Conservation (phyloP, 306 rosid genomes). For the Quercus bicolor region DNA sequence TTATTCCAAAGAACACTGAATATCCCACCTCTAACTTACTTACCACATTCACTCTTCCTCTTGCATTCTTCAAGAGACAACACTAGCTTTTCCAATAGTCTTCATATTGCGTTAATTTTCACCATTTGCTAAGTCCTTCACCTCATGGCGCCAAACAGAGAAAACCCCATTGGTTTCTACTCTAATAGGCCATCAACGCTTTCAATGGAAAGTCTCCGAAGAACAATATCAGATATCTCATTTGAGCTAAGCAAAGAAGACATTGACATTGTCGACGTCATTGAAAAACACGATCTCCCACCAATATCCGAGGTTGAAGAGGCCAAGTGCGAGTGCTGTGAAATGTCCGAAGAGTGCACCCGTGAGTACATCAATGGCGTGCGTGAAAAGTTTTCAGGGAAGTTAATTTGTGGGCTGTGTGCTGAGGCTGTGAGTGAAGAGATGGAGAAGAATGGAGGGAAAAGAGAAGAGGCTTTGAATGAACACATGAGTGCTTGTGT, state of each 20-base stretch:
- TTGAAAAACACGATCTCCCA: constrained; percentile 1
- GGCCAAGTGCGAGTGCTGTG: constrained; percentile 69
- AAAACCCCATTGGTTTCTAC: constrained; percentile 16
- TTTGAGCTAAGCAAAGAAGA: constrained; percentile 22
- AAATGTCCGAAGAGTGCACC: constrained; percentile 57
- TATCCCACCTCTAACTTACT: neutral
- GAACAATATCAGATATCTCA: constrained; percentile 44
- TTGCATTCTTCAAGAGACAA: neutral
- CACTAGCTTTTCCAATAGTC: neutral
- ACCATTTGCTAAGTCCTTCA: neutral
- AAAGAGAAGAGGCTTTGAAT: constrained; percentile 41
- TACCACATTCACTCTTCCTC: neutral
- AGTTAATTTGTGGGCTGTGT: constrained; percentile 52
- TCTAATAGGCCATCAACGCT: constrained; percentile 14
- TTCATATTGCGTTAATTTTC: neutral
- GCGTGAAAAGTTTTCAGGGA: constrained; percentile 40
- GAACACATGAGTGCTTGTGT: constrained; percentile 50
- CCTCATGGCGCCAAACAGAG: constrained; percentile 31
- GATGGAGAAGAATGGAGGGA: constrained; percentile 49
- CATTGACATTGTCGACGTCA: neutral
- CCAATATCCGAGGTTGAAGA: constrained; percentile 29
- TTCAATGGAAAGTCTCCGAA: constrained; percentile 38
- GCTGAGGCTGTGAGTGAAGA: constrained; percentile 54
- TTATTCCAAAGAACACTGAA: neutral
- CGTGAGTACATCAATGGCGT: constrained; percentile 37